phyloP scores from a whole-genome alignment of 768 basidiomycete species.

The Mycena leptocephala region DNA sequence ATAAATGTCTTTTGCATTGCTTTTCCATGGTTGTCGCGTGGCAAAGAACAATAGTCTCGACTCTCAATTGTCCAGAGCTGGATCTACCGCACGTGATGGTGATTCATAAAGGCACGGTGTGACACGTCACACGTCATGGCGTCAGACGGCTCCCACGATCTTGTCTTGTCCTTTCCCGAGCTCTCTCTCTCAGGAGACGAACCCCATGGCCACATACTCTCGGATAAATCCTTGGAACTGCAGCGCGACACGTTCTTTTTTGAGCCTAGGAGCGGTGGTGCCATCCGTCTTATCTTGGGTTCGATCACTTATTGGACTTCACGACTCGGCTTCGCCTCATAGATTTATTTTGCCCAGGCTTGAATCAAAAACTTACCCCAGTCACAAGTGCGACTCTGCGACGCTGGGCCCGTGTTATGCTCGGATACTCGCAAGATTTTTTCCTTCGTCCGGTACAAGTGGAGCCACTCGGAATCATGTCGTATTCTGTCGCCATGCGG shows the following conservation, averaged over 20 bases:
- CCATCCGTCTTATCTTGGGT: neutral
- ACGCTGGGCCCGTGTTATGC: constrained; percentile 8
- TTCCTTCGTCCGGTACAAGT: constrained; percentile 4
- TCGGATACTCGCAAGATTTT: neutral
- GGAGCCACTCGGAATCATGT: neutral
- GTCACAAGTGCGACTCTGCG: neutral
- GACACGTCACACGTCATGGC: no score
- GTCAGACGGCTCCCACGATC: no score
- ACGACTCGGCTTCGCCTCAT: no score
- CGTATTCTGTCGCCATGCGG: constrained; percentile 5
- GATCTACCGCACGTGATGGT: no score
- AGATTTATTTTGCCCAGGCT: no score
- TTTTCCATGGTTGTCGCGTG: no score
- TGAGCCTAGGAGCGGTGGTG: neutral
- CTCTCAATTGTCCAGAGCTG: no score
- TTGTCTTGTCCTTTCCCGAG: no score
- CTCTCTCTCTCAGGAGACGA: no score
- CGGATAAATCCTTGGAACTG: neutral
- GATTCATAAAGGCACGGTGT: no score
- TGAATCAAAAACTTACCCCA: constrained; percentile 19
- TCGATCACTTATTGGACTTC: neutral
- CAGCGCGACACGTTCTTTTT: constrained; percentile 17
- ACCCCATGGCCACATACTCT: neutral
- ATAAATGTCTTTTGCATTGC: no score
- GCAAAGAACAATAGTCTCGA: no score